These are phyloP conservation scores for Luffa aegyptiaca DNA, from an alignment of 306 rosid species.

Conservation along the genomic window DNA sequence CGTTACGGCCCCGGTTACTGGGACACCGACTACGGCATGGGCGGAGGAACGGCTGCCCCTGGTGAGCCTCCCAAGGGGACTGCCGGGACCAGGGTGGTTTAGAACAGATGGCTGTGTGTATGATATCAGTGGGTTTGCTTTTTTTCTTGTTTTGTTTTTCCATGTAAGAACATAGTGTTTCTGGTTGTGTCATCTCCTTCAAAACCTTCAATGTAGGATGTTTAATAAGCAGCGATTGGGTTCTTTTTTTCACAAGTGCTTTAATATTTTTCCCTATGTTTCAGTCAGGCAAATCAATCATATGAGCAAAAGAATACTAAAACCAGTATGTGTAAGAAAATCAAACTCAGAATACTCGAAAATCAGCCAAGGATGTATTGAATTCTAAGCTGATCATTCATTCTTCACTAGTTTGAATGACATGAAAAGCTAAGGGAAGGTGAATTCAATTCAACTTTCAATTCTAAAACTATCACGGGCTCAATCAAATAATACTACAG, in stretches of 20 bases:
- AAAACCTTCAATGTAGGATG: background rate
- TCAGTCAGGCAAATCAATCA: background rate
- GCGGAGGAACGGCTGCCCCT: conserved; percentile 5
- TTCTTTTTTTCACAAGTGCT: background rate
- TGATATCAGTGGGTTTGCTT: background rate
- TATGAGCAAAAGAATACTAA: background rate
- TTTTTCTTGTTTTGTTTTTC: background rate
- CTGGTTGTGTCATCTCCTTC: background rate
- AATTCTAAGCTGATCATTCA: no score
- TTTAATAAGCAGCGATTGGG: background rate
- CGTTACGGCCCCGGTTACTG: conserved; percentile 85
- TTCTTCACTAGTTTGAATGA: no score
- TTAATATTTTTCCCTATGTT: background rate
- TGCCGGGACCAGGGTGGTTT: conserved; percentile 4
- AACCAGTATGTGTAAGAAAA: no score
- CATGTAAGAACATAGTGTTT: background rate
- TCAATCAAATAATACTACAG: no score
- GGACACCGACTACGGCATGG: conserved; percentile 41
- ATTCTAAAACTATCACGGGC: no score
- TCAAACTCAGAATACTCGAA: no score
- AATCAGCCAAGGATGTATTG: no score
- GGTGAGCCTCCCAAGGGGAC: conserved; percentile 1
- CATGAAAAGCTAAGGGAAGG: no score
- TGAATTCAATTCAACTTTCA: no score
- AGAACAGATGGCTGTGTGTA: background rate